A percentile compares a stretch with the other conserved stretches of the same genome.
Conservation (phyloP, 768 basidiomycete genomes). For the Gelatoporia subvermispora region DNA sequence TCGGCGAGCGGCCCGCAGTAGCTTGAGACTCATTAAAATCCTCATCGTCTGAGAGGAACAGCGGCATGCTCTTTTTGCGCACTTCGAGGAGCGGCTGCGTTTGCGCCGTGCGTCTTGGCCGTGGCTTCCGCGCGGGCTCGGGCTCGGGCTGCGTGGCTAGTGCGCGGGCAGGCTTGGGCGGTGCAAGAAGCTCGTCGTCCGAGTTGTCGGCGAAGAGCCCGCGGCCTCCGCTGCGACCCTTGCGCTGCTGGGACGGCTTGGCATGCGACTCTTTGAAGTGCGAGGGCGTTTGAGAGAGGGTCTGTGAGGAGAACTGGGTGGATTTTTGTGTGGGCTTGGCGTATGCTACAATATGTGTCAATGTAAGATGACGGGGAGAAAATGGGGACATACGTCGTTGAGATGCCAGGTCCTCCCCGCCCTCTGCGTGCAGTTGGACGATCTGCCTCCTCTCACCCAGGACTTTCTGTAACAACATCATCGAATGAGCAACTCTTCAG, state of each 20-base stretch:
- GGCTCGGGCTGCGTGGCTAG: background rate
- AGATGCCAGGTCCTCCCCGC: slow-evolving; percentile 52
- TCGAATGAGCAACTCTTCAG: slow-evolving; percentile 27
- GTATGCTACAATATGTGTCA: slow-evolving; percentile 39
- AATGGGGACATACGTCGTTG: slow-evolving; percentile 35
- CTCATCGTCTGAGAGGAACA: slow-evolving; percentile 38
- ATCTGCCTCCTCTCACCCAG: slow-evolving; percentile 24
- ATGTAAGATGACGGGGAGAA: background rate
- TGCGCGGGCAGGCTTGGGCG: slow-evolving; percentile 6
- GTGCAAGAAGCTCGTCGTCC: slow-evolving; percentile 28
- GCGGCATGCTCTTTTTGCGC: slow-evolving; percentile 31
- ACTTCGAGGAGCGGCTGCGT: background rate
- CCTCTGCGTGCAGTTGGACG: slow-evolving; percentile 48
- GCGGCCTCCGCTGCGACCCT: slow-evolving; percentile 17
- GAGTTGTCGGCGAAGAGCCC: slow-evolving; percentile 34
- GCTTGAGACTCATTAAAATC: slow-evolving; percentile 2
- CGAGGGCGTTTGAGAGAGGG: slow-evolving; percentile 2
- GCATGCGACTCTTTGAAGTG: slow-evolving; percentile 9
- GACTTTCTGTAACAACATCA: slow-evolving; percentile 27
- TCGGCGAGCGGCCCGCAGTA: too few species aligned
- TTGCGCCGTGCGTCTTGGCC: slow-evolving; percentile 13
- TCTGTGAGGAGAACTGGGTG: slow-evolving; percentile 2
- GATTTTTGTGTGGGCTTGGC: slow-evolving; percentile 40
- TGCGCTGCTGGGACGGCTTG: slow-evolving; percentile 13
- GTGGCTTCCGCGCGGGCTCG: slow-evolving; percentile 4